phyloP scores from a whole-genome alignment of 192 early-diverging fungal species.

The Lunasporangiospora selenospora region DNA sequence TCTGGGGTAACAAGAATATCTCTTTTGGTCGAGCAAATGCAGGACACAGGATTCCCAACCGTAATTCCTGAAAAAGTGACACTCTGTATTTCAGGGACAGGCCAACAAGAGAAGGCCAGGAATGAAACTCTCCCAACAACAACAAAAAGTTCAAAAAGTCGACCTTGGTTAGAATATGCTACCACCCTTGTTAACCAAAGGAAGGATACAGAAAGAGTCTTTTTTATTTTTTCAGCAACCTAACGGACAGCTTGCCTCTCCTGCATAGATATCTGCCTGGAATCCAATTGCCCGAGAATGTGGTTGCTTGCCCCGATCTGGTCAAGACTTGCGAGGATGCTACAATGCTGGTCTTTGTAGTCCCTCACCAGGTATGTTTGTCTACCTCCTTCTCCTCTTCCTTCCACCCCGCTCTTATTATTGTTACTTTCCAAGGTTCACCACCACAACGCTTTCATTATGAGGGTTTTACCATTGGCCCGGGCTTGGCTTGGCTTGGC shows the following conservation, averaged over 20 bases:
- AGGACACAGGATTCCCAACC: too few relatives aligned
- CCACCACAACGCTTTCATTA: background rate
- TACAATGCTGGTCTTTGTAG: constrained; percentile 92
- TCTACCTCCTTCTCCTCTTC: background rate
- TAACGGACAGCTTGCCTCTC: background rate
- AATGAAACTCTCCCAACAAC: too few relatives aligned
- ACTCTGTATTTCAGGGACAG: too few relatives aligned
- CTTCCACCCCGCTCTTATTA: background rate
- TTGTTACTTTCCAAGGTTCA: background rate
- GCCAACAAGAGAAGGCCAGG: too few relatives aligned
- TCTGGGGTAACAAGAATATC: too few relatives aligned
- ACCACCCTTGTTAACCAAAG: too few relatives aligned
- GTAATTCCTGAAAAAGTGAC: too few relatives aligned
- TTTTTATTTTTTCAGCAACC: background rate
- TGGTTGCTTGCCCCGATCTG: constrained; percentile 87
- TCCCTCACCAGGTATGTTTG: constrained; percentile 83
- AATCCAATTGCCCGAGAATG: constrained; percentile 82
- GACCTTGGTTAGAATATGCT: too few relatives aligned
- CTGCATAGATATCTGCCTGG: constrained; percentile 76
- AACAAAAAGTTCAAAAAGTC: too few relatives aligned
- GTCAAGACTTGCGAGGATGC: constrained; percentile 79
- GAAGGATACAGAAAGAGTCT: background rate
- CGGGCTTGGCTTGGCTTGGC: too few relatives aligned
- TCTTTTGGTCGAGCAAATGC: too few relatives aligned
- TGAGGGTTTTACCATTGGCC: too few relatives aligned